Percentiles rank a stretch among this genome's conserved stretches.
Evolutionary conservation across 768 basidiomycete genomes (phyloP).

Genomic region (Termitomyces sp.): DNA sequence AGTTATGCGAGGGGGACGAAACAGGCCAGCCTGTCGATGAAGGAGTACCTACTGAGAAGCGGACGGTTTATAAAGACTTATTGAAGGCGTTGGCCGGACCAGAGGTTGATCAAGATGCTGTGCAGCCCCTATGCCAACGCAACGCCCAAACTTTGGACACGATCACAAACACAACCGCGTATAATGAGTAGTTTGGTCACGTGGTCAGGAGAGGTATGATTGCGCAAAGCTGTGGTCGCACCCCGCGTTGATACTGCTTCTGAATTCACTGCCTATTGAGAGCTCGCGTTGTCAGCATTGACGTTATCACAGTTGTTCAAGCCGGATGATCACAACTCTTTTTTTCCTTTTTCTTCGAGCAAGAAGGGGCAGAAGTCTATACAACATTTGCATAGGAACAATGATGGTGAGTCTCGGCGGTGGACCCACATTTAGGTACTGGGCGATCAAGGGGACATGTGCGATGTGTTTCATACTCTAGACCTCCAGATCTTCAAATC

Average conservation of each 20-base stretch:
- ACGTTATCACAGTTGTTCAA: neutral
- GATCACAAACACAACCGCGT: neutral
- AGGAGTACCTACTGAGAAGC: neutral
- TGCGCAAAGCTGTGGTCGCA: neutral
- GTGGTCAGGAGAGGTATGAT: neutral
- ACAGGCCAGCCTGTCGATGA: slow-evolving; percentile 19
- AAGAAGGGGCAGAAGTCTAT: neutral
- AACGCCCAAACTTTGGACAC: slow-evolving; percentile 2
- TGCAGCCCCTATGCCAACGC: slow-evolving; percentile 4
- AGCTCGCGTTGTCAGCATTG: neutral
- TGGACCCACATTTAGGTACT: neutral
- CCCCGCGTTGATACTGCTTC: neutral
- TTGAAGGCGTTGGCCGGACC: slow-evolving; percentile 1
- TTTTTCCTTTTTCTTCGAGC: neutral
- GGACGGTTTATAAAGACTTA: slow-evolving; percentile 3
- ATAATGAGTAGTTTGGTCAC: neutral
- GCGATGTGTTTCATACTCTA: neutral
- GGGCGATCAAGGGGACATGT: neutral
- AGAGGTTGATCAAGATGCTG: slow-evolving; percentile 5
- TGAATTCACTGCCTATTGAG: neutral
- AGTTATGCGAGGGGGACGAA: slow-evolving; percentile 6
- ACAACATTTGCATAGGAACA: neutral
- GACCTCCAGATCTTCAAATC: neutral
- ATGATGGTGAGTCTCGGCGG: neutral
- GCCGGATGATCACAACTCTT: too few relatives aligned